A percentile compares a stretch with the other conserved stretches of the same genome.
Evolutionary conservation across 2,329 filamentous ascomycete genomes (phyloP).

Genomic region (Dendryphion nanum): DNA sequence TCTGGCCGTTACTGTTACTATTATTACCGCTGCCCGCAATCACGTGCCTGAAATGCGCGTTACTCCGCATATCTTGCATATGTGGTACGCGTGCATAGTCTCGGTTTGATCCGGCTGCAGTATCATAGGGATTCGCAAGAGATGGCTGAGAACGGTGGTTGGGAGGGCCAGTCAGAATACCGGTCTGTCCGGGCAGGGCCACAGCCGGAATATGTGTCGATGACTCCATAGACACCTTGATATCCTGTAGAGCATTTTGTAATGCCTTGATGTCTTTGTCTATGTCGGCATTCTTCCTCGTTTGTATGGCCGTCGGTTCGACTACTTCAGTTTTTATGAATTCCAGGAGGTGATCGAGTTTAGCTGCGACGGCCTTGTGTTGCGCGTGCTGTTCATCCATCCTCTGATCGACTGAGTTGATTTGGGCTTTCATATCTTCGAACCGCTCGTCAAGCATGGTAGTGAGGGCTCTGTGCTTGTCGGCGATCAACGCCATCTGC

Average conservation of each 20-base stretch:
- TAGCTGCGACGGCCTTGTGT: conserved; percentile 17
- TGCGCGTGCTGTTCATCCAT: conserved; percentile 16
- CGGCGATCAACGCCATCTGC: conserved; percentile 8
- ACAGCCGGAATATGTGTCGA: background rate
- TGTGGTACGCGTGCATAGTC: conserved; percentile 9
- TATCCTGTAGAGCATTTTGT: conserved; percentile 19
- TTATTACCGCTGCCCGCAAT: background rate
- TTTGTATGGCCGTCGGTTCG: conserved; percentile 20
- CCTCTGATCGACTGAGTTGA: conserved; percentile 22
- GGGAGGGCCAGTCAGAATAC: conserved; percentile 5
- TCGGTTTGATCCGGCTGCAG: conserved; percentile 15
- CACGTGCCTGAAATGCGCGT: no score
- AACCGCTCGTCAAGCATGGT: conserved; percentile 19
- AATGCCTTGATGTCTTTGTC: conserved; percentile 25
- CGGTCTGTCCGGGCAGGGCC: background rate
- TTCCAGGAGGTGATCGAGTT: conserved; percentile 25
- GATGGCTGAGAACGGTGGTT: conserved; percentile 24
- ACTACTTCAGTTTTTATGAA: conserved; percentile 27
- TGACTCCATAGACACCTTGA: conserved; percentile 24
- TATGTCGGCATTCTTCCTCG: conserved; percentile 21
- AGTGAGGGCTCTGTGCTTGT: conserved; percentile 6
- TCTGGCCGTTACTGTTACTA: background rate
- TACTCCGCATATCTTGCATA: no score
- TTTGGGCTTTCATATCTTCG: conserved; percentile 23
- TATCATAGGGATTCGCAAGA: conserved; percentile 18